Evolutionary conservation across 106 monocot species (phyloP).

Genomic region (Dioscorea dumetorum): DNA sequence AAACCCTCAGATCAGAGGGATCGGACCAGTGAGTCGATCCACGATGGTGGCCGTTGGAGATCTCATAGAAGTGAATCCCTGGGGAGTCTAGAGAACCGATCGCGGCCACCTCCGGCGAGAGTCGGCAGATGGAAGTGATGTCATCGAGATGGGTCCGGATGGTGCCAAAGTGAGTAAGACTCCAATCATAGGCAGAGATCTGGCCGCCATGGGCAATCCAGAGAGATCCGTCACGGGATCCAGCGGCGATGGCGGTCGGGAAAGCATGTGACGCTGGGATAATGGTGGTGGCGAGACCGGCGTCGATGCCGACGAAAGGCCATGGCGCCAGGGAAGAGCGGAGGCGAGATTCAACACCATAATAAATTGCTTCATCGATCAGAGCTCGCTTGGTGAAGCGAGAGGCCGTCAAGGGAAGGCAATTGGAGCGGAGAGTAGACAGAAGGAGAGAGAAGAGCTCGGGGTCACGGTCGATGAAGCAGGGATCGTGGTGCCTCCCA

Average conservation of each 20-base stretch:
- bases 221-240: conserved; percentile 48
- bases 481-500: background rate
- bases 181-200: conserved; percentile 76
- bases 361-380: conserved; percentile 67
- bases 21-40: conserved; percentile 74
- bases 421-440: conserved; percentile 59
- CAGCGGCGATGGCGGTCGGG: conserved; percentile 45
- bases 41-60: conserved; percentile 46
- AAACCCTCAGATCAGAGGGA: conserved; percentile 59
- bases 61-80: conserved; percentile 84
- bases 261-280: conserved; percentile 48
- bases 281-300: conserved; percentile 43
- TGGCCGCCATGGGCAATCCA: conserved; percentile 89
- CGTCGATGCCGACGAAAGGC: conserved; percentile 65
- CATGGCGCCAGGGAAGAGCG: conserved; percentile 59
- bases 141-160: conserved; percentile 75
- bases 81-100: conserved; percentile 49
- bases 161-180: conserved; percentile 45
- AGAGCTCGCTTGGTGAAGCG: conserved; percentile 49
- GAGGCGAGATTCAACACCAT: conserved; percentile 62
- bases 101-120: conserved; percentile 42
- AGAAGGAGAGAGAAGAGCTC: conserved; percentile 5
- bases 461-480: conserved; percentile 7
- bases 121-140: conserved; percentile 58
- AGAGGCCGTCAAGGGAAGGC: conserved; percentile 52